phyloP scores from a whole-genome alignment of 257 asterid species.

The Penstemon davidsonii region DNA sequence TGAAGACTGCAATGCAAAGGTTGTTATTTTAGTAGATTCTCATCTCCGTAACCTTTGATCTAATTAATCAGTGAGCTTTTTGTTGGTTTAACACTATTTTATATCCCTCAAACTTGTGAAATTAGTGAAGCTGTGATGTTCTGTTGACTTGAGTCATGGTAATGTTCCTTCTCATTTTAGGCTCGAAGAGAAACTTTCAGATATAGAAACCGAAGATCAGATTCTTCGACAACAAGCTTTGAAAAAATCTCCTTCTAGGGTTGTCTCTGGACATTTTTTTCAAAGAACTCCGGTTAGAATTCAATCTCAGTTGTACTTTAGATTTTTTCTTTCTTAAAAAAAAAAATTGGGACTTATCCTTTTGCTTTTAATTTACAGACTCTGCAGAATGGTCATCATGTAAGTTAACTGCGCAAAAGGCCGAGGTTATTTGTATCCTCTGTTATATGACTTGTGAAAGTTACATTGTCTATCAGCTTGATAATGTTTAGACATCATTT shows the following conservation, averaged over 20 bases:
- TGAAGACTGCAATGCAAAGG: slow-evolving; percentile 80
- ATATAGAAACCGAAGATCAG: slow-evolving; percentile 62
- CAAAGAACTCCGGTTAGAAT: slow-evolving; percentile 45
- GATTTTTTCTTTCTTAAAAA: neutral
- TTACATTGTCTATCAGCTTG: slow-evolving; percentile 16
- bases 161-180: slow-evolving; percentile 40
- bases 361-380: slow-evolving; percentile 48
- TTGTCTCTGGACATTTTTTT: slow-evolving; percentile 50
- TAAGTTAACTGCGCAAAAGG: slow-evolving; percentile 41
- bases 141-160: slow-evolving; percentile 21
- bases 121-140: slow-evolving; percentile 20
- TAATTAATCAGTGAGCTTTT: neutral
- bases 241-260: slow-evolving; percentile 48
- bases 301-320: slow-evolving; percentile 4
- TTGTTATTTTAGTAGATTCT: slow-evolving; percentile 24
- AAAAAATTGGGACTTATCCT: slow-evolving; percentile 20
- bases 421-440: slow-evolving; percentile 19
- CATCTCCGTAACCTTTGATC: slow-evolving; percentile 10
- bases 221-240: slow-evolving; percentile 62
- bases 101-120: slow-evolving; percentile 20
- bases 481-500: slow-evolving; percentile 20
- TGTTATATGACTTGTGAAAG: slow-evolving; percentile 1
- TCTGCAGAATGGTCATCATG: slow-evolving; percentile 66
- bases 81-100: neutral
- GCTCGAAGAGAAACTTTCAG: slow-evolving; percentile 73